These are phyloP conservation scores for Sporothrix variecibatus DNA, from an alignment of 2,329 filamentous ascomycete species.

Conservation along the genomic window DNA sequence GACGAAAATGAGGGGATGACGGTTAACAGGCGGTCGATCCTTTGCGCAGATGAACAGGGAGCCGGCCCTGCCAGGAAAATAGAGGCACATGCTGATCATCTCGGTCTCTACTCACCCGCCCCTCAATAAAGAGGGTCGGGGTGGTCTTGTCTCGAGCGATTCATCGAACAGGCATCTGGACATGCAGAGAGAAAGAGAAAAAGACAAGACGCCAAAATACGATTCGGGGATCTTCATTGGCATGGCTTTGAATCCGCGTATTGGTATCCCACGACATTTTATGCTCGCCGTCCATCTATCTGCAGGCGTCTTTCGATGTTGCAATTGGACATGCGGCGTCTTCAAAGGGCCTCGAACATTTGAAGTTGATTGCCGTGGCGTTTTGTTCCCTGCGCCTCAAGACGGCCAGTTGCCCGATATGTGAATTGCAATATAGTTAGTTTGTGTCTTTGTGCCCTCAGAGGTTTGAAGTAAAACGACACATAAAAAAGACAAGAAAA, in stretches of 20 bases:
- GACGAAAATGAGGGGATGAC: slow-evolving; percentile 8
- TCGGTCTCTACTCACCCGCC: background rate
- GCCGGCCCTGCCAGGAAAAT: background rate
- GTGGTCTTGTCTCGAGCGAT: background rate
- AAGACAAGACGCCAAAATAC: background rate
- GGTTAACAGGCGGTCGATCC: background rate
- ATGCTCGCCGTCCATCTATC: background rate
- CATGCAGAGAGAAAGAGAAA: background rate
- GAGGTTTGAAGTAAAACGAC: background rate
- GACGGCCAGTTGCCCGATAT: background rate
- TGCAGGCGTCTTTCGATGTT: background rate
- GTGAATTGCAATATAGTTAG: background rate
- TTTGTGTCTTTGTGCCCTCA: background rate
- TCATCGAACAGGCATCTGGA: background rate
- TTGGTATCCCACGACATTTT: background rate
- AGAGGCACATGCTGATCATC: slow-evolving; percentile 12
- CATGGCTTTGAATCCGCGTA: background rate
- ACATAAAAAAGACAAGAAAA: background rate
- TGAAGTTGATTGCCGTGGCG: background rate
- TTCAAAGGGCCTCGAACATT: background rate
- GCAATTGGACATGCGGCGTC: background rate
- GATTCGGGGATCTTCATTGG: background rate
- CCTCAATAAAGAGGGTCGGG: background rate
- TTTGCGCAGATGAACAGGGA: background rate
- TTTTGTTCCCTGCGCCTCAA: no score